Conservation (phyloP, 495 filamentous ascomycete genomes). For the Talaromyces stipitatus region DNA sequence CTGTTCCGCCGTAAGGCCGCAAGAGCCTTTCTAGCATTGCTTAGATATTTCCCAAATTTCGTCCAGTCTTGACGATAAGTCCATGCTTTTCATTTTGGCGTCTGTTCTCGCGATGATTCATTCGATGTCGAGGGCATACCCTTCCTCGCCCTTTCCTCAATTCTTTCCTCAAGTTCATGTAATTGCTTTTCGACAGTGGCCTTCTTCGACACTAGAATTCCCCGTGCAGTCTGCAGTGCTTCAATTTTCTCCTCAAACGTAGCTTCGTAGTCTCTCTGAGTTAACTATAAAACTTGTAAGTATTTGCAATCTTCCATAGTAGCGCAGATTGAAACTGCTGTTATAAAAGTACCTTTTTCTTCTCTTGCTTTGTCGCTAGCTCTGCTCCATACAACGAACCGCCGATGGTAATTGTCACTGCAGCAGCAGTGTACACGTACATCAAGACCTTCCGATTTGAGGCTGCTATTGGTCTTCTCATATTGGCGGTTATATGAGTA, state of each 20-base stretch:
- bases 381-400: constrained; percentile 49
- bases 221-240: constrained; percentile 39
- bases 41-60: background rate
- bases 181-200: constrained; percentile 51
- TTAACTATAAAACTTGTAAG: constrained; percentile 16
- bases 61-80: background rate
- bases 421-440: constrained; percentile 38
- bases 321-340: background rate
- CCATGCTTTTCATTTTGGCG: background rate
- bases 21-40: no score
- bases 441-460: constrained; percentile 9
- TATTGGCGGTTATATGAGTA: background rate
- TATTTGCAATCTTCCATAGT: background rate
- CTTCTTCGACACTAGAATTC: constrained; percentile 41
- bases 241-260: constrained; percentile 46
- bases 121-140: background rate
- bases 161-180: constrained; percentile 37
- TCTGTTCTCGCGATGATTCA: background rate
- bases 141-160: constrained; percentile 22
- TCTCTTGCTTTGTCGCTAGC: constrained; percentile 40
- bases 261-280: constrained; percentile 36
- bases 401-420: constrained; percentile 41
- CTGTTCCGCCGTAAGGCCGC: no score
- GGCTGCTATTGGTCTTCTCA: background rate
- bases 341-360: constrained; percentile 28